Evolutionary conservation across 2,329 filamentous ascomycete genomes (phyloP), one percentile per base, ranked within the genome.

Genomic region (Claviceps paspali): DNA sequence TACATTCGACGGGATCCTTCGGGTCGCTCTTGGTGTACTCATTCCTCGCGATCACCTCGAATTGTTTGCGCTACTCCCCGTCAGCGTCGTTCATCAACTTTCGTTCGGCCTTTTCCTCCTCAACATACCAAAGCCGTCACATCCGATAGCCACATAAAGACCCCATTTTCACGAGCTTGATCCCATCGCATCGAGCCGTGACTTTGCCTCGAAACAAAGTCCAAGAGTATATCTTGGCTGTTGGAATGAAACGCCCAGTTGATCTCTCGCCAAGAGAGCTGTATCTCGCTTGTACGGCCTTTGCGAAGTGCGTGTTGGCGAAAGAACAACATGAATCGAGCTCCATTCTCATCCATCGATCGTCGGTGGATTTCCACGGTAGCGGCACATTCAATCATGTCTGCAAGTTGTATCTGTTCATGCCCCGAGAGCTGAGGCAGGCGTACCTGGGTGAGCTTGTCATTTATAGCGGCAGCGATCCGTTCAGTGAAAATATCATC

Each of bases 71-170:
- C 55, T 60, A 41, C 10, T 38, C 7, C 14, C 26, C 45, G 43
- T 44, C 32, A 46, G 43, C 21, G 37, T 36, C 23, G 26, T 23
- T 21, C 5, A 7, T n/a, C 6, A 14, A 12, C 21, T 19, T 26
- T 15, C 7, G 17, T 19, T n/a, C 12, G 2, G 18, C 19, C 24
- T 19, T 11, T 9, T 17, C 12, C 19, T 21, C 8, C 21, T 19
- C 36, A n/a, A 55, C 77, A 57, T 67, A 91, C 84, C 53, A 96
- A 63, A 17, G 85, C 77, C 38, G 70, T 72, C 14, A 68, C 58
- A 55, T 95, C 87, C 1, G 76, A 74, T 44, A 98, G 68, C 88
- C 91, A 98, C 77, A 95, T 88, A 52, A 94, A 95, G 38, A 96
- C 69, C 9, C 91, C 91, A 46, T 81, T 84, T 52, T 92, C 81